Percentiles rank a stretch among this genome's conserved stretches.
phyloP scores from a whole-genome alignment of 345 rosid species.

The Camelina hispida region DNA sequence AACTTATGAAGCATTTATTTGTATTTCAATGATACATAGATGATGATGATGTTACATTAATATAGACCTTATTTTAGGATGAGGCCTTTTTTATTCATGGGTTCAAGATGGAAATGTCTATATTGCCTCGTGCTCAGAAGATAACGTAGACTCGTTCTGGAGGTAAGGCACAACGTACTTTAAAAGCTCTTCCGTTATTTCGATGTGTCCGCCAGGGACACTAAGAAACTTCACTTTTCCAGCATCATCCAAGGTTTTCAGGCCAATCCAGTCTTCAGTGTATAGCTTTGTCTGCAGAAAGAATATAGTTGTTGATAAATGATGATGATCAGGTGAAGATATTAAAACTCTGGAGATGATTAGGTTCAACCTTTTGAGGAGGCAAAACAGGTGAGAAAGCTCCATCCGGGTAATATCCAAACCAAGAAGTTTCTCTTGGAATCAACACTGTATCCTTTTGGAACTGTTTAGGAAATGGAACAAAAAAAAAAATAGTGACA shows the following conservation, averaged over 20 bases:
- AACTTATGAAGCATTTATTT: too few relatives aligned
- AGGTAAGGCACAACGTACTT: conserved; percentile 70
- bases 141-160: not conserved
- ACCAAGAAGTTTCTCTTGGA: conserved; percentile 87
- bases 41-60: not conserved
- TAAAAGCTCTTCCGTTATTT: conserved; percentile 62
- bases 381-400: conserved; percentile 59
- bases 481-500: not conserved
- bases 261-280: conserved; percentile 95
- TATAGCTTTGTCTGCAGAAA: not conserved
- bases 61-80: too few relatives aligned
- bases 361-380: conserved; percentile 53
- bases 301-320: not conserved
- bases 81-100: not conserved
- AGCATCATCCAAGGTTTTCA: conserved; percentile 62
- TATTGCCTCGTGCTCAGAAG: not conserved
- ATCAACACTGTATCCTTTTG: conserved; percentile 65
- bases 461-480: conserved; percentile 51
- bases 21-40: too few relatives aligned
- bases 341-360: not conserved
- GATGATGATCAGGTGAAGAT: not conserved
- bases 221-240: conserved; percentile 70
- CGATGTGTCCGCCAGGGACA: conserved; percentile 71
- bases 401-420: conserved; percentile 86
- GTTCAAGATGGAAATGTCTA: not conserved